Base-by-base conservation (phyloP, 1,139 yeast species). In the Geotrichum fermentans region DNA sequence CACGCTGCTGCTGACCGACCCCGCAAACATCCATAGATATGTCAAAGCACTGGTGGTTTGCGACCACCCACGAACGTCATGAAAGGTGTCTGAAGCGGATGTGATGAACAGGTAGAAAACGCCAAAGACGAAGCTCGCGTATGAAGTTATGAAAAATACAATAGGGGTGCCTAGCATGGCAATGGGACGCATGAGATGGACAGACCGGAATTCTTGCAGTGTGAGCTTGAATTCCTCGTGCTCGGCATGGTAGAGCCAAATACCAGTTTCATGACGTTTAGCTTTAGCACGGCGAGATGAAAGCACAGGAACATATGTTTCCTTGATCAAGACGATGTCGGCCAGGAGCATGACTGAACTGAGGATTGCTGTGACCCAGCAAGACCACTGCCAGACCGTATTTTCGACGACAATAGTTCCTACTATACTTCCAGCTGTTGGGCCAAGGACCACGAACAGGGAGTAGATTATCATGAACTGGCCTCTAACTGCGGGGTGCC, bases 231-330 rank as follows among this genome's bases (percentile, higher is more conserved):
- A 73, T 52, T 65, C 76, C 64, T 62, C 81, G 65, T 65, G 71
- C 32, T 67, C 66, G 37, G 75, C 65, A 50, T 67, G 73, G 43
- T 72, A 67, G 11, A 63, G 68, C 61, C 71, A 66, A 64, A 81
- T 77, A 2, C 84, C 84, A 1, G 87, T 80, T 53, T 74, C 76
- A 45, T 71, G 66, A 61, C 94, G 73, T 54, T 80, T 58, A 51
- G 72, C 67, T 51, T 69, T 66, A 1, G 92, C 92, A 58, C 80
- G 76, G 30, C 68, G 63, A 50, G 78, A 74, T 50, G 82, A 69
- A 17, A 85, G 69, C 0, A 80, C 78, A 0, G 94, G 94, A 2
- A 77, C 77, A 64, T 83, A 85, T 0, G 92, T 82, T 65, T 85
- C 95, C 14, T 83, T 83, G 16, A 83, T 73, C 1, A 77, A 60